Evolutionary conservation across 805 yeast species (phyloP).

Genomic region (Ogataea nitratoaversa): DNA sequence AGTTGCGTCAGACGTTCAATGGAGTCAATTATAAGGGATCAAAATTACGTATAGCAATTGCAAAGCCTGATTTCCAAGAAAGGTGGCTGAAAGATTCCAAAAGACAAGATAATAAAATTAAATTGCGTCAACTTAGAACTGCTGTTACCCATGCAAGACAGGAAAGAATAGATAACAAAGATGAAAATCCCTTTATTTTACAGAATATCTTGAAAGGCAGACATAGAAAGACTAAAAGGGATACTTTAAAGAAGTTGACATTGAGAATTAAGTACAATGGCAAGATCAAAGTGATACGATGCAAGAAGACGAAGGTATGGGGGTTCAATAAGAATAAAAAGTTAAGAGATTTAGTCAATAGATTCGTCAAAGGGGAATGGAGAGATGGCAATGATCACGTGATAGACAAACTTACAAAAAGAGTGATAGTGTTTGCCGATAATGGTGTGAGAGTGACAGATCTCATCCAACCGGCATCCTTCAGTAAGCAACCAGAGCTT

Average conservation of each 20-base stretch:
- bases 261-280: slow-evolving; percentile 62
- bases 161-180: slow-evolving; percentile 42
- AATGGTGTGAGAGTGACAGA: slow-evolving; percentile 11
- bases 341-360: slow-evolving; percentile 57
- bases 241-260: slow-evolving; percentile 51
- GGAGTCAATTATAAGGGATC: slow-evolving; percentile 77
- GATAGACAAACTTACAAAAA: slow-evolving; percentile 49
- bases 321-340: slow-evolving; percentile 73
- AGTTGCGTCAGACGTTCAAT: slow-evolving; percentile 54
- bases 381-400: slow-evolving; percentile 74
- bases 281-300: slow-evolving; percentile 48
- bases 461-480: background rate
- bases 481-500: background rate
- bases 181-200: slow-evolving; percentile 31
- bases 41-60: slow-evolving; percentile 54
- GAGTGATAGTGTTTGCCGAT: slow-evolving; percentile 28
- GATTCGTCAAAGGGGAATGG: slow-evolving; percentile 69
- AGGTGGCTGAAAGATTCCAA: slow-evolving; percentile 43
- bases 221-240: slow-evolving; percentile 51
- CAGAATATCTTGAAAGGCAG: slow-evolving; percentile 46
- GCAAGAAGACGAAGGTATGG: slow-evolving; percentile 83
- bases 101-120: slow-evolving; percentile 34
- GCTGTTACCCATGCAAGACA: slow-evolving; percentile 32
- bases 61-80: slow-evolving; percentile 50
- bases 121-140: slow-evolving; percentile 28